Evolutionary conservation across 176 grass and related monocot species (phyloP), one percentile per base, ranked within the genome.

Genomic region (Areca catechu): DNA sequence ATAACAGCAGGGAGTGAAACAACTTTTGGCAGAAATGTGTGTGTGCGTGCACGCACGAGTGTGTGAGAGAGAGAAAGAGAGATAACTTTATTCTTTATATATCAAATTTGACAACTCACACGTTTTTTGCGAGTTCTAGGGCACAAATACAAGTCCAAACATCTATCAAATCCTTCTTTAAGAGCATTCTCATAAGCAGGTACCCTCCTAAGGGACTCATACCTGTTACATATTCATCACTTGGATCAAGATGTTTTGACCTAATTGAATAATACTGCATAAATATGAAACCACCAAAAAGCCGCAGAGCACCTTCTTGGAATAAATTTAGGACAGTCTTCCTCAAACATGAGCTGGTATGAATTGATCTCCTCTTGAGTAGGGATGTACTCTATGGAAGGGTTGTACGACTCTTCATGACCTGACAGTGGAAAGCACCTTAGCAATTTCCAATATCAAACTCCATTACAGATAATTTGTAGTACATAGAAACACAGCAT

Each of bases 401-500:
- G 88, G 78, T 98, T 98, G 62, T 98, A 98, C 12, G 88, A 92
- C 70, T 93, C 94, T 86, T 98, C 94, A 71, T 98, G 94, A 55
- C 94, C 94, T 98, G 56, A 63, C 2, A 89, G 25, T 54, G 19
- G 16, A 72, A 62, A 54, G 50, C 9, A 16, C 3, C 1, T 17
- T 21, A 21, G 5, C 15, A 22, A 61, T 7, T 17, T 5, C 12
- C 12, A 43, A 43, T 43, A 43, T 43, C 34, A 3, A 43, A 12
- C 9, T 10, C 34, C 34, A 43, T 43, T 14, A 43, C 9, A 12
- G 34, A 12, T 43, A 43, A 14, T 43, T 12, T 43, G 27, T 29
- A 29, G 10, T 14, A 43, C 9, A 43, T 12, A 43, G 34, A 43
- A 43, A 43, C 34, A 43, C 5, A 12, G 34, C 10, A 43, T 14